Conservation (phyloP, 441 rosid genomes). For the Sinapis alba region DNA sequence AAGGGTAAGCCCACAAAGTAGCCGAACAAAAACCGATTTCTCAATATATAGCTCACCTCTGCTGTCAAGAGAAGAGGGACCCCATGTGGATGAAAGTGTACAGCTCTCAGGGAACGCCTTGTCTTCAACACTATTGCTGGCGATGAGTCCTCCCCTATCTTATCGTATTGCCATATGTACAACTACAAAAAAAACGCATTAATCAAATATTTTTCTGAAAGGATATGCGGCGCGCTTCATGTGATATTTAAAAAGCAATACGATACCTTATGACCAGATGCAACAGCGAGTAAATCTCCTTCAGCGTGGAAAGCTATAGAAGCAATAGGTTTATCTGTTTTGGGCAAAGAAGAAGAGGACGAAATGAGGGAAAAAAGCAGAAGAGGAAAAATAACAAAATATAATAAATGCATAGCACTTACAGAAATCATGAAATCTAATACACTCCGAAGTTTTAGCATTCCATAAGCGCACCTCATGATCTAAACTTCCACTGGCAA, state of each 20-base stretch:
- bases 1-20: slow-evolving; percentile 31
- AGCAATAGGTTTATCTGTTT: slow-evolving; percentile 88
- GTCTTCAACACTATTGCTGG: slow-evolving; percentile 85
- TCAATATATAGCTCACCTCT: slow-evolving; percentile 63
- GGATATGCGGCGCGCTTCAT: not conserved
- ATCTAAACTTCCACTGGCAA: slow-evolving; percentile 99
- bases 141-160: slow-evolving; percentile 71
- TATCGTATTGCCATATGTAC: slow-evolving; percentile 88
- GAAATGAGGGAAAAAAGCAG: slow-evolving; percentile 6
- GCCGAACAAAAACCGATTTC: slow-evolving; percentile 14
- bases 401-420: slow-evolving; percentile 42
- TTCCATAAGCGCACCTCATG: slow-evolving; percentile 95
- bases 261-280: slow-evolving; percentile 95
- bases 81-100: slow-evolving; percentile 95
- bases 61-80: slow-evolving; percentile 95
- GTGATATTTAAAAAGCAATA: slow-evolving; percentile 23
- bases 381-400: not conserved
- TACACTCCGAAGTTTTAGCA: slow-evolving; percentile 87
- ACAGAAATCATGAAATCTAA: slow-evolving; percentile 93
- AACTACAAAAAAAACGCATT: slow-evolving; percentile 44
- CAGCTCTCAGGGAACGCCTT: slow-evolving; percentile 91
- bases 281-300: slow-evolving; percentile 95
- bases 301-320: slow-evolving; percentile 97
- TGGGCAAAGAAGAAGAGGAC: slow-evolving; percentile 20
- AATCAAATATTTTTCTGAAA: not conserved